A percentile compares a stretch with the other conserved stretches of the same genome.
phyloP scores from a whole-genome alignment of 768 basidiomycete genomes.

The Trametes gibbosa region DNA sequence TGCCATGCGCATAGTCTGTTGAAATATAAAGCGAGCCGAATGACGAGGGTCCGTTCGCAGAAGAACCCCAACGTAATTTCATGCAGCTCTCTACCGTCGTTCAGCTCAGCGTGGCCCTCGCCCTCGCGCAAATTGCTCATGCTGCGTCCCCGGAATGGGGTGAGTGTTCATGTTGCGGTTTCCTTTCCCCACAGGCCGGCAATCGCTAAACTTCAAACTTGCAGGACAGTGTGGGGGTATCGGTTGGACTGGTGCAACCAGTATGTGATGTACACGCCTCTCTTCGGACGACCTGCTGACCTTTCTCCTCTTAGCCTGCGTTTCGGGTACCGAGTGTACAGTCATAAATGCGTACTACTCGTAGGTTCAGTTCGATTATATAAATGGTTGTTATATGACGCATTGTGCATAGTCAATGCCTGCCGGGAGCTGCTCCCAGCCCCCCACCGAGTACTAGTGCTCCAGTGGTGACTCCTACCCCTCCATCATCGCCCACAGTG shows the following conservation, averaged over 20 bases:
- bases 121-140: conserved; percentile 1
- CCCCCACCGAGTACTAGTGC: neutral
- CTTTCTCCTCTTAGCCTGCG: conserved; percentile 7
- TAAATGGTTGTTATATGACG: neutral
- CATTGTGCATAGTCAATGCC: conserved; percentile 12
- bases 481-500: neutral
- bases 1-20: neutral
- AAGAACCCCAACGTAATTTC: neutral
- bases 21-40: neutral
- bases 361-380: neutral
- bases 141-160: conserved; percentile 20
- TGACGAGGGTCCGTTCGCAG: neutral
- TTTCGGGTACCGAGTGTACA: conserved; percentile 17
- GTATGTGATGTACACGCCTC: neutral
- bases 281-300: neutral
- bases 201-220: too few species aligned
- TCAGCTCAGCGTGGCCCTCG: conserved; percentile 13
- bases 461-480: neutral
- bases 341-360: conserved; percentile 22
- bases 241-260: conserved; percentile 22
- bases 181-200: too few species aligned
- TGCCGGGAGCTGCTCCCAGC: conserved; percentile 10
- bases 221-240: conserved; percentile 25
- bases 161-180: too few species aligned
- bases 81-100: conserved; percentile 20